phyloP scores from a whole-genome alignment of 202 grass and related monocot genomes.

The Cymbopogon flexuosus region DNA sequence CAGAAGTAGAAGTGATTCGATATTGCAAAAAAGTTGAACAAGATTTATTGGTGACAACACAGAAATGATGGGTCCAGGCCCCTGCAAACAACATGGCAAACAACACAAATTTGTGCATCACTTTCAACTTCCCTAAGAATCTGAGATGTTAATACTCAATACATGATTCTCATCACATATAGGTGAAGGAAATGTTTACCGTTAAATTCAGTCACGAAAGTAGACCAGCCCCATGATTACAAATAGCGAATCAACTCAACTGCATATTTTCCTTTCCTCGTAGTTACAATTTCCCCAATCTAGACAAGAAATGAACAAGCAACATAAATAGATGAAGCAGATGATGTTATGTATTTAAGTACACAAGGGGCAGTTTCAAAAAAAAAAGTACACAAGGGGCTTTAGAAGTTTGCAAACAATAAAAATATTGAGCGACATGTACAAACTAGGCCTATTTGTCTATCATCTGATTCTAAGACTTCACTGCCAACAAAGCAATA shows the following conservation, averaged over 20 bases:
- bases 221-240: slow-evolving; percentile 32
- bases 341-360: background rate
- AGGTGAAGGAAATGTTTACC: slow-evolving; percentile 27
- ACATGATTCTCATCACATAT: slow-evolving; percentile 4
- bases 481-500: slow-evolving; percentile 5
- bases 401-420: slow-evolving; percentile 1
- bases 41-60: background rate
- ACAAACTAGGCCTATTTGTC: background rate
- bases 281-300: slow-evolving; percentile 80
- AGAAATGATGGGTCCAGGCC: background rate
- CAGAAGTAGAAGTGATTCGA: background rate
- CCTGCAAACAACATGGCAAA: background rate
- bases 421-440: background rate
- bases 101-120: background rate
- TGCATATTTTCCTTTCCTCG: slow-evolving; percentile 83
- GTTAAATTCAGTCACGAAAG: slow-evolving; percentile 5
- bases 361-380: background rate
- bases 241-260: slow-evolving; percentile 82
- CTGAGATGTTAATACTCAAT: background rate
- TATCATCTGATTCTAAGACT: slow-evolving; percentile 13
- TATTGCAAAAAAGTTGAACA: slow-evolving; percentile 12
- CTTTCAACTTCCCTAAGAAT: background rate
- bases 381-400: background rate
- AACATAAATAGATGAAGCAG: slow-evolving; percentile 8
- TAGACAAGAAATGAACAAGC: slow-evolving; percentile 32